Base-by-base conservation (phyloP, 805 yeast species). In the Saturnispora galanensis region DNA sequence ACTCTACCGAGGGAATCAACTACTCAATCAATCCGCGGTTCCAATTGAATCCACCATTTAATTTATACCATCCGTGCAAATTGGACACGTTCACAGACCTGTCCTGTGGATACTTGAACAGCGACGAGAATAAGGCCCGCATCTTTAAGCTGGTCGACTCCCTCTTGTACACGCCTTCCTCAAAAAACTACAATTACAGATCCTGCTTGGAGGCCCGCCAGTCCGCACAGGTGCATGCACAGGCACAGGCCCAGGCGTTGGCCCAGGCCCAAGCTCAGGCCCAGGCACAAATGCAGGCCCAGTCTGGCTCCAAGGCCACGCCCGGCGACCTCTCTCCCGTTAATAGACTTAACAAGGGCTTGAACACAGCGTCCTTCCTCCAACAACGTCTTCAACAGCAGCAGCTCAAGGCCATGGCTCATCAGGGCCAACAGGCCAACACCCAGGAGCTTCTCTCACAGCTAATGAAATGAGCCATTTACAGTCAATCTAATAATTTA, bases 111-210 rank as follows among this genome's bases (percentile, higher is more conserved):
- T 46, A 46, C 13, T 32, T 46, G 16, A 42, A 39, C 30, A 33
- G 40, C 15, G 54, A 51, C 15, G 55, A 54, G 31, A 51, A 48
- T 33, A 58, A 45, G 38, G 51, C 47, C 13, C 58, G 54, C 40
- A 50, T 62, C 52, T 38, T 50, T 38, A 51, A 50, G 21, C 42
- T 62, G 34, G 55, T 60, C 29, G 66, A 63, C n/a, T 55, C 64
- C 16, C 40, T 63, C 21, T 47, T 62, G 33, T 63, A 56, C 43
- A 52, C 57, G n/a, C 65, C 66, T 11, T 59, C 55, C 42, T 52
- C 58, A 34, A 61, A 60, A 45, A 62, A 58, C 31, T 61, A 61
- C 51, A 55, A 53, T 39, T 57, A 50, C 48, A 58, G 51, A 36
- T 35, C 57, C n/a, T 40, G 49, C 33, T 28, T 45, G n/a, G 42